Base-by-base conservation (phyloP, 192 early-diverging fungal species). In the Tieghemiomyces parasiticus region DNA sequence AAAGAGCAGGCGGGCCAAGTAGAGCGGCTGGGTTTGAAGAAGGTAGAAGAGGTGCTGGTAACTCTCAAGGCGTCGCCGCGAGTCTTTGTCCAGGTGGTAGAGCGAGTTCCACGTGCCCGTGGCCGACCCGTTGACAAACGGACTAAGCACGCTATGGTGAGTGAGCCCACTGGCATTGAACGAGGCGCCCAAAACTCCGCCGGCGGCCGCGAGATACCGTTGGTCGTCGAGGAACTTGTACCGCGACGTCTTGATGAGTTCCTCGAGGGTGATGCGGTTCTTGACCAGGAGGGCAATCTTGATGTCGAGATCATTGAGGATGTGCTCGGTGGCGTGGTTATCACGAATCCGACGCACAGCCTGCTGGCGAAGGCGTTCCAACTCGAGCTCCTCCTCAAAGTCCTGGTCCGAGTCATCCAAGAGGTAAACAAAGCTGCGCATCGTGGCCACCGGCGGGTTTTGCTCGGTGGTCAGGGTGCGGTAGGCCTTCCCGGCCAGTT, bases 11-110 rank as follows among this genome's bases (percentile, higher is more conserved):
- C 79, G 79, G 12, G 93, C 86, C 58, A 99, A 76, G 63, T 99
- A 98, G 25, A 77, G 61, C 3, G 93, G 92, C 69, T 99, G 86
- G 3, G 97, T 99, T 71, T 99, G 97, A 38, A 99, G 77, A 53
- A 99, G 59, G 65, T 98, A 97, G 56, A 99, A 95, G 48, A 99
- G 67, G 60, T 97, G 79, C 70, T 95, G 90, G 72, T 98, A 99
- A 10, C 83, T 67, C 51, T 87, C 85, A 19, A 90, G 64, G 45
- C 81, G 79, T 53, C 72, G 64, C n/a, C 87, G 68, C 38, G 83
- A 88, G 62, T 88, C 88, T 66, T 93, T 92, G 67, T 99, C 95
- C 51, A 87, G 72, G 32, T 81, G 83, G 45, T 81, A 84, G 38
- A 91, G 74, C 49, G 87, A 84, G 48, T 81, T 83, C 13, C 76